A percentile compares a stretch with the other conserved stretches of the same genome.
Conservation (phyloP, 73 alveolate species). For the Blepharisma stoltei region DNA sequence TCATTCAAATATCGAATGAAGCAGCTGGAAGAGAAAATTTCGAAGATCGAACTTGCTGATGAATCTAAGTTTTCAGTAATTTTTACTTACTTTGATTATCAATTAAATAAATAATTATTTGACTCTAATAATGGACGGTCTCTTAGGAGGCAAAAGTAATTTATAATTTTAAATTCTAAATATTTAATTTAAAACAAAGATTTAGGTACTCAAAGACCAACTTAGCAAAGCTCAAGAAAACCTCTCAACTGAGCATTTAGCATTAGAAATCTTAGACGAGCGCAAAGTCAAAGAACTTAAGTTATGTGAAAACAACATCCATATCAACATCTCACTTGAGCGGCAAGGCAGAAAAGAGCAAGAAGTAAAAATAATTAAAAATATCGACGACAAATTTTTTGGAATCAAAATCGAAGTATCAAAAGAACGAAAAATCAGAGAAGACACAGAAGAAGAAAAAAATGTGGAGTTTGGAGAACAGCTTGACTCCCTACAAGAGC, state of each 20-base stretch:
- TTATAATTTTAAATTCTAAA: too few species aligned
- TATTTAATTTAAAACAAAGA: too few species aligned
- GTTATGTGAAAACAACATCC: conserved; percentile 47
- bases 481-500: conserved; percentile 16
- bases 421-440: conserved; percentile 65
- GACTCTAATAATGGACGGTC: too few species aligned
- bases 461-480: conserved; percentile 3
- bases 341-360: conserved; percentile 55
- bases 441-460: conserved; percentile 30
- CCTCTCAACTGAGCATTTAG: conserved; percentile 37
- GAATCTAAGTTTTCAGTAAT: conserved; percentile 48
- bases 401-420: conserved; percentile 54
- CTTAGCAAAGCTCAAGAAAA: conserved; percentile 42
- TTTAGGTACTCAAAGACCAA: conserved; percentile 39
- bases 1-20: not conserved
- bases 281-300: conserved; percentile 55
- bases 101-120: too few species aligned
- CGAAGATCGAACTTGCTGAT: conserved; percentile 23
- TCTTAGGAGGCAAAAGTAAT: too few species aligned
- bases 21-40: conserved; percentile 24
- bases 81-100: too few species aligned
- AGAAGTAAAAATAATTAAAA: conserved; percentile 46
- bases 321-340: conserved; percentile 48
- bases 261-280: conserved; percentile 50
- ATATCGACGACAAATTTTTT: conserved; percentile 56